Evolutionary conservation across 176 grass and related monocot species (phyloP), one percentile per base, ranked within the genome.

Genomic region (Metroxylon sagu): DNA sequence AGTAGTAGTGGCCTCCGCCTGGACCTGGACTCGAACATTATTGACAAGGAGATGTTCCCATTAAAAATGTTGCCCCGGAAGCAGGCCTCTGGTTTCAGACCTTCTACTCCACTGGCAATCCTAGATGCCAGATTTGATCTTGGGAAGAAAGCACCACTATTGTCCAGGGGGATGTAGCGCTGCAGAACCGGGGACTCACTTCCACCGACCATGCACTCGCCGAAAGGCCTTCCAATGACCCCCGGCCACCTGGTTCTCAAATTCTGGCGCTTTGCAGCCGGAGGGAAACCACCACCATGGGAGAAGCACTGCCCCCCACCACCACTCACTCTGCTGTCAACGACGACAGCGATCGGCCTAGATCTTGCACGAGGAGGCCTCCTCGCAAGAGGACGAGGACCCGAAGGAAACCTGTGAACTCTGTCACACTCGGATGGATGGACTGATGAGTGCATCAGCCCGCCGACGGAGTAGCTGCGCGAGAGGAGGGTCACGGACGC

Each of bases 181-280:
- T 74, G 60, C 68, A 51, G 64, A 12, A 39, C 73, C 2, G 81
- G 77, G 39, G 89, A 73, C 53, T 49, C 48, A 54, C 29, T 28
- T 27, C 80, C 75, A 16, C 53, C 59, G 29, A 74, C 70, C 52
- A 89, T 66, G 59, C 85, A 95, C 52, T 82, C 76, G 7, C 79
- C 53, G 55, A 95, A 75, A 2, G 73, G 73, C 14, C 48, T 76
- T 3, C 79, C 70, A 0, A 55, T 55, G 1, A 58, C 21, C 21
- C 21, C 77, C 6, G 75, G 71, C 85, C 80, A 86, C 66, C 54
- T 81, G 51, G 68, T 74, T 76, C 54, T 70, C 15, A 75, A 31
- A 31, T 69, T 83, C 55, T 72, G 65, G 62, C 74, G 80, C 71
- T 87, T 73, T 30, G 28, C 19, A 3, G 59, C 50, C 18, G 30